Percentiles rank a stretch among this genome's conserved stretches.
Evolutionary conservation across 2,329 filamentous ascomycete species (phyloP).

Genomic region (Trichocomaceae sp.): DNA sequence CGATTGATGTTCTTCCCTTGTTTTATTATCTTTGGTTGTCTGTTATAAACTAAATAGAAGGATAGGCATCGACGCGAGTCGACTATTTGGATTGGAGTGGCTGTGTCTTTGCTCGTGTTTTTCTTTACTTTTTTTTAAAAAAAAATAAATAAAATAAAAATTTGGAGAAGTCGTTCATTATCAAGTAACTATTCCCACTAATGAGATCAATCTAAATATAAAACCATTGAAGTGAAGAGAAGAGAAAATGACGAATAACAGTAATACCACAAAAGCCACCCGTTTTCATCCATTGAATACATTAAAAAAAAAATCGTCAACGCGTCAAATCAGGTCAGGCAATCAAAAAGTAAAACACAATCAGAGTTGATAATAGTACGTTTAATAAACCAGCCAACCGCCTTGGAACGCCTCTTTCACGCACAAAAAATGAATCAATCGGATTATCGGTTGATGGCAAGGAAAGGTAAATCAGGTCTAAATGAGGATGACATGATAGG

Average conservation of each 20-base stretch:
- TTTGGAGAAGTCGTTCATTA: background rate
- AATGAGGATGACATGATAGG: background rate
- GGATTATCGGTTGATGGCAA: background rate
- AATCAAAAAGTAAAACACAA: background rate
- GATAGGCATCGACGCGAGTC: background rate
- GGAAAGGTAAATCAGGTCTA: background rate
- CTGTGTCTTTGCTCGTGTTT: background rate
- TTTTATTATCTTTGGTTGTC: background rate
- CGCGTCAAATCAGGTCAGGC: background rate
- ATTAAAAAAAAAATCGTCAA: background rate
- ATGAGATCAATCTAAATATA: background rate
- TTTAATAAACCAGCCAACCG: background rate
- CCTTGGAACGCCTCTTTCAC: background rate
- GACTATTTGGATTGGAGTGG: background rate
- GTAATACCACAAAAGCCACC: background rate
- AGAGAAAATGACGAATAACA: too few species aligned
- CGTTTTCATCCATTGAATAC: slow-evolving; percentile 2
- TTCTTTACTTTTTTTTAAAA: background rate
- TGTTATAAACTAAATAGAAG: background rate
- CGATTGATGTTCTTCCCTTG: background rate
- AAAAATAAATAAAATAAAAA: background rate
- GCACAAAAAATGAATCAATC: background rate
- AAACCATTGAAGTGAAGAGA: background rate
- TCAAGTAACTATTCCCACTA: background rate
- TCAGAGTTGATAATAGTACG: background rate